These are phyloP conservation scores for Adansonia gregorii DNA, from an alignment of 441 rosid species.

Conservation along the genomic window DNA sequence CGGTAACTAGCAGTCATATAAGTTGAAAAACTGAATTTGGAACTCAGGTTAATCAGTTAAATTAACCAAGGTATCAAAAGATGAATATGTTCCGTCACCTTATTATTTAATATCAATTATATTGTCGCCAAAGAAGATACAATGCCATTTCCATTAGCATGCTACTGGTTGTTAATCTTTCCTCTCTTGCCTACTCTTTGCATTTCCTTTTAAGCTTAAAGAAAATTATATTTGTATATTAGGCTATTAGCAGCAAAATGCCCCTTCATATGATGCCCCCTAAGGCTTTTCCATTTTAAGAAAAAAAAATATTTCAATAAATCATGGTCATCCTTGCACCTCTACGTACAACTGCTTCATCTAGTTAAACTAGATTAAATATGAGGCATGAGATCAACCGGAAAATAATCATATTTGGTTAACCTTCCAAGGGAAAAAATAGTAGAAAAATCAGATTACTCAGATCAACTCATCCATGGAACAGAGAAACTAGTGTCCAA, in stretches of 20 bases:
- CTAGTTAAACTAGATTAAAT: background rate
- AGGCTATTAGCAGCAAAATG: background rate
- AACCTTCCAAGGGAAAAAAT: too few relatives aligned
- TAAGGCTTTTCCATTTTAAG: background rate
- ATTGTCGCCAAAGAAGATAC: background rate
- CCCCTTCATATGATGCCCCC: background rate
- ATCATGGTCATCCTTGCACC: background rate
- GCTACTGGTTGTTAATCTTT: background rate
- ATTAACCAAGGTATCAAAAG: background rate
- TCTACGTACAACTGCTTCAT: background rate
- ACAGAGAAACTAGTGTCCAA: background rate
- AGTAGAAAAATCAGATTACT: conserved; percentile 36
- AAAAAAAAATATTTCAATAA: background rate
- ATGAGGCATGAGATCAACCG: too few relatives aligned
- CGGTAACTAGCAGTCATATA: background rate
- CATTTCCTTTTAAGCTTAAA: conserved; percentile 32
- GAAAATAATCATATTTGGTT: too few relatives aligned
- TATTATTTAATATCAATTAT: background rate
- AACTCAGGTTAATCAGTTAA: background rate
- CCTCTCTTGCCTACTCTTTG: background rate
- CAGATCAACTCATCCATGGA: background rate
- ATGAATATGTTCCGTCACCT: background rate
- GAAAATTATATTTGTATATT: background rate
- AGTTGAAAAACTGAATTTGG: conserved; percentile 10
- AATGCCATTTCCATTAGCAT: background rate